Percentiles rank a stretch among this genome's conserved stretches.
These are phyloP conservation scores for Neurospora sp. DNA, from an alignment of 495 filamentous ascomycete genomes.

Conservation along the genomic window DNA sequence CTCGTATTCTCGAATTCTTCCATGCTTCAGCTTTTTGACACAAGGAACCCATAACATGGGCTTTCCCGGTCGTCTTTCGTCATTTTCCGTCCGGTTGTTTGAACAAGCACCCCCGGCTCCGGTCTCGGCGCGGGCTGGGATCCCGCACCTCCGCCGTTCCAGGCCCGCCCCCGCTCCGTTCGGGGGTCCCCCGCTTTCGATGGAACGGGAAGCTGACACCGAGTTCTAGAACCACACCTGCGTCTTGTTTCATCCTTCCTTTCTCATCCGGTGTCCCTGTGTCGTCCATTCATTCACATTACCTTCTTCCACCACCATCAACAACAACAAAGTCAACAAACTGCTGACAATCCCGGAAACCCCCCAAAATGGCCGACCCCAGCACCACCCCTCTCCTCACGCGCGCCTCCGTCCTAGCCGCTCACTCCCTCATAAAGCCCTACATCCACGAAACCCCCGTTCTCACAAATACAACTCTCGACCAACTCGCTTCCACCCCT, in stretches of 20 bases:
- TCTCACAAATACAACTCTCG: slow-evolving; percentile 64
- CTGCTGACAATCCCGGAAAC: neutral
- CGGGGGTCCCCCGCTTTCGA: neutral
- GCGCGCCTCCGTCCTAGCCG: slow-evolving; percentile 54
- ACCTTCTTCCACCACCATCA: neutral
- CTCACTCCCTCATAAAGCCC: slow-evolving; percentile 59
- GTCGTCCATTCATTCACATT: neutral
- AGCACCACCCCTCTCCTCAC: slow-evolving; percentile 50
- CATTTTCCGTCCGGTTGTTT: neutral
- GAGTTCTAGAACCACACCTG: neutral
- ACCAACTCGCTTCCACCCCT: slow-evolving; percentile 57
- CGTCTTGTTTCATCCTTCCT: neutral
- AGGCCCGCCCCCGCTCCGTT: neutral
- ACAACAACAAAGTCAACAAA: neutral
- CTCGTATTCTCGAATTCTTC: neutral
- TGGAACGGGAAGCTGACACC: neutral
- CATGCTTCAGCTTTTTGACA: neutral
- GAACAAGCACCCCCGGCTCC: neutral
- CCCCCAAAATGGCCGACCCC: slow-evolving; percentile 37
- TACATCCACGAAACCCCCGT: slow-evolving; percentile 80
- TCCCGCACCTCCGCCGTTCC: neutral
- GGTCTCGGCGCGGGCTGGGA: neutral
- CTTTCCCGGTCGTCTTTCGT: neutral
- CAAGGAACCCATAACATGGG: neutral
- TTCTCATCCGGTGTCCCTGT: neutral